Evolutionary conservation across 306 rosid species (phyloP).

Genomic region (Rubus parviflorus): DNA sequence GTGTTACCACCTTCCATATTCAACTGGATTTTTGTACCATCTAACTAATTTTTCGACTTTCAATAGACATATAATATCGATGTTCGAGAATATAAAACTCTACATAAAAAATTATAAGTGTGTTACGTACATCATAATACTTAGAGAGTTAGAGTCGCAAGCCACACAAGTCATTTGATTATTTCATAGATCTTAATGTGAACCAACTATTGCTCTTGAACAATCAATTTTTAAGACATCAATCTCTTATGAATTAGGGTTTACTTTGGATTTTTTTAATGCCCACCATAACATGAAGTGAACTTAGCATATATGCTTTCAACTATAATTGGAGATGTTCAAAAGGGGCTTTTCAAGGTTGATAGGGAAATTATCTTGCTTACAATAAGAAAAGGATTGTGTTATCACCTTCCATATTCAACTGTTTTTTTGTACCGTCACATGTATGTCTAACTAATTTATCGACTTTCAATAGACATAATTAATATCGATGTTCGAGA

Average conservation of each 20-base stretch:
- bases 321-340: not conserved
- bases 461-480: not conserved
- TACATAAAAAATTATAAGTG: not conserved
- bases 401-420: not conserved
- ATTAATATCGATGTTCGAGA: not conserved
- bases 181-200: no score
- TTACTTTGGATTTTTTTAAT: conserved; percentile 1
- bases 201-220: not conserved
- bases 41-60: not conserved
- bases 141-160: not conserved
- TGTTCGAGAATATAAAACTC: not conserved
- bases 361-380: not conserved
- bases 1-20: not conserved
- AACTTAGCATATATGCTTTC: not conserved
- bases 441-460: not conserved
- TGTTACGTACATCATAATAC: not conserved
- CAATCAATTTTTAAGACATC: not conserved
- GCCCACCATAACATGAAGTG: not conserved
- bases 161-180: no score
- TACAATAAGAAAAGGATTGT: not conserved
- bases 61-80: not conserved
- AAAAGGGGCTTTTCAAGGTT: not conserved
- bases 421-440: not conserved
- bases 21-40: not conserved
- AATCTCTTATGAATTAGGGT: not conserved